phyloP scores from a whole-genome alignment of 192 early-diverging fungal genomes.

The Coemansia sp. region DNA sequence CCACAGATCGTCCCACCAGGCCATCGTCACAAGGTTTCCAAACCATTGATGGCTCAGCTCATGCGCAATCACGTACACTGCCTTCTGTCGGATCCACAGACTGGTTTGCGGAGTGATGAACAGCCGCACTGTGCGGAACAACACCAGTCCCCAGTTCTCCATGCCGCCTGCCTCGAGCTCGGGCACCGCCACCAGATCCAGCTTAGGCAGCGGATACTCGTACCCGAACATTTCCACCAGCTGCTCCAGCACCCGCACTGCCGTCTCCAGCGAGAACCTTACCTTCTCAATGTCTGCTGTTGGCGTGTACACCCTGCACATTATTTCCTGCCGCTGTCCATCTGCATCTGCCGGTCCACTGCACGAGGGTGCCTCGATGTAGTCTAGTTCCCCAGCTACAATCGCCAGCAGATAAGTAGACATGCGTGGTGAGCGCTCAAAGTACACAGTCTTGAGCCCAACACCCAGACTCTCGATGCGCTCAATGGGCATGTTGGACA shows the following conservation, averaged over 20 bases:
- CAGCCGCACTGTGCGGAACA: slow-evolving; percentile 68
- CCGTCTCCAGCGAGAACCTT: slow-evolving; percentile 68
- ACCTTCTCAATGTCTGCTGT: slow-evolving; percentile 63
- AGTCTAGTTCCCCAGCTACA: slow-evolving; percentile 74
- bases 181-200: slow-evolving; percentile 73
- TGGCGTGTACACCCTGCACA: slow-evolving; percentile 67
- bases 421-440: slow-evolving; percentile 76
- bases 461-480: slow-evolving; percentile 3
- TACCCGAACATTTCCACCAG: slow-evolving; percentile 68
- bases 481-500: slow-evolving; percentile 73
- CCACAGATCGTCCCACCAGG: slow-evolving; percentile 72
- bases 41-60: slow-evolving; percentile 88
- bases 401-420: slow-evolving; percentile 81
- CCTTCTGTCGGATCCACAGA: slow-evolving; percentile 58
- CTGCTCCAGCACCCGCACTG: slow-evolving; percentile 65
- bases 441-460: slow-evolving; percentile 58
- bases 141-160: slow-evolving; percentile 89
- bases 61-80: slow-evolving; percentile 74
- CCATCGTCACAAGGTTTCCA: slow-evolving; percentile 84
- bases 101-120: slow-evolving; percentile 60
- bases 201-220: slow-evolving; percentile 73
- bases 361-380: slow-evolving; percentile 61
- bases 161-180: slow-evolving; percentile 79
- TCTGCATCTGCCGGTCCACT: slow-evolving; percentile 7
- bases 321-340: slow-evolving; percentile 50